Base-by-base conservation (phyloP, 305 asterid genomes). In the Plantago coronopus region DNA sequence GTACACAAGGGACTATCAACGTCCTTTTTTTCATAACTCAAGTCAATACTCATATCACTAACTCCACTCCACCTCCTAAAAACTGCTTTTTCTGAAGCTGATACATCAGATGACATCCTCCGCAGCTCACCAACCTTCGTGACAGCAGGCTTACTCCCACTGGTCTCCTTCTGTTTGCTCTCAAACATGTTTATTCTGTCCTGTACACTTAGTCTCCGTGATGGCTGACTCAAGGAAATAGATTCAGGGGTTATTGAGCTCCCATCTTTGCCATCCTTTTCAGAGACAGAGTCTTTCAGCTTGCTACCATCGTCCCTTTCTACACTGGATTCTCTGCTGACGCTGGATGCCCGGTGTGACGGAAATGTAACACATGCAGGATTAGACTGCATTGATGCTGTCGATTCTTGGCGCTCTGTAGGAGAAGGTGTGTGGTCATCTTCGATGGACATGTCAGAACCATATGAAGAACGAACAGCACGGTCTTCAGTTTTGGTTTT, bases 61-160 rank as follows among this genome's bases (percentile, higher is more conserved):
- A 81, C 84, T 48, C 91, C 95, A 85, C 96, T 90, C 97, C 95
- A 87, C 74, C 96, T 88, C 72, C 96, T 78, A 73, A 87, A 75
- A 34, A 85, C 91, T 0, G 84, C 84, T 81, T 82, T 86, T 69
- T 84, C 95, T 21, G 71, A 77, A 40, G 82, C 76, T 27, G 89
- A 80, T 61, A 83, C 77, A 64, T 83, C 96, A 59, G 95, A 83
- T 5, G 96, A 74, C 63, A 81, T 66, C 76, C 95, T 79, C 70
- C 84, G 80, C 72, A 87, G 81, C 75, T 90, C 97, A 14, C 73
- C 73, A 13, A 81, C 55, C 77, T 90, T 90, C 34, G 72, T 82
- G 14, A 77, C 84, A 44, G 56, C 82, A 17, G 86, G 83, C 76
- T 83, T 87, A 8, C 84, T 86, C 53, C 84, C 88, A 0, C 94